Conservation (phyloP, 306 rosid species). For the Inga leiocalycina region DNA sequence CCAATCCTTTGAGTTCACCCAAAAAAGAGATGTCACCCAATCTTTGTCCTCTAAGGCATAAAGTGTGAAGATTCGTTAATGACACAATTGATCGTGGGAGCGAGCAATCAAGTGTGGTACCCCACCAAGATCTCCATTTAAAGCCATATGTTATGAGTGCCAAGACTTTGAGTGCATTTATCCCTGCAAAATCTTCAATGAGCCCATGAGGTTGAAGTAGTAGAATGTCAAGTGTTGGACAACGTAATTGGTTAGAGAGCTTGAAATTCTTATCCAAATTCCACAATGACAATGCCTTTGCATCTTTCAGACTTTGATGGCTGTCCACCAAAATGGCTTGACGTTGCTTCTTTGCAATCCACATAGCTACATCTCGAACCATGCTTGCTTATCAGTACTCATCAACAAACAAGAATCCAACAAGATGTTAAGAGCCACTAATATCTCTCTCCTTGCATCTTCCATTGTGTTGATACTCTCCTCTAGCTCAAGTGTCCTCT, state of each 20-base stretch:
- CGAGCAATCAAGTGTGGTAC: too few relatives aligned
- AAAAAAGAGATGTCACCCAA: not conserved
- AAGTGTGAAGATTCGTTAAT: not conserved
- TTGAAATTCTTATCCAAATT: too few relatives aligned
- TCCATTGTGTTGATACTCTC: not conserved
- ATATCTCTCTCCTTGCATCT: not conserved
- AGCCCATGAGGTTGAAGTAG: not conserved
- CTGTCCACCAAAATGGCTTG: not conserved
- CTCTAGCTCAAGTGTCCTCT: too few relatives aligned
- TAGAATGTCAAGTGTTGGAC: not conserved
- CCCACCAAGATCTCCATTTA: not conserved
- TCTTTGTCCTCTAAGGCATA: not conserved
- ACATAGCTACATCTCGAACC: not conserved
- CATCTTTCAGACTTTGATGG: not conserved
- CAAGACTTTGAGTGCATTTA: not conserved
- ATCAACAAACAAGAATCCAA: not conserved
- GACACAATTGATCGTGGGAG: not conserved
- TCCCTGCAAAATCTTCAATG: not conserved
- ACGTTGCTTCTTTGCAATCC: not conserved
- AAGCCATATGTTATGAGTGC: not conserved
- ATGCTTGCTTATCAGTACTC: rapidly evolving
- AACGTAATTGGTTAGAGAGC: not conserved
- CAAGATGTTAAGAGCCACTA: not conserved
- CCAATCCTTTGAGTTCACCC: not conserved
- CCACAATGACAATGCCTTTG: not conserved